A percentile compares a stretch with the other conserved stretches of the same genome.
Conservation (phyloP, 345 rosid species). For the Durio zibethinus region DNA sequence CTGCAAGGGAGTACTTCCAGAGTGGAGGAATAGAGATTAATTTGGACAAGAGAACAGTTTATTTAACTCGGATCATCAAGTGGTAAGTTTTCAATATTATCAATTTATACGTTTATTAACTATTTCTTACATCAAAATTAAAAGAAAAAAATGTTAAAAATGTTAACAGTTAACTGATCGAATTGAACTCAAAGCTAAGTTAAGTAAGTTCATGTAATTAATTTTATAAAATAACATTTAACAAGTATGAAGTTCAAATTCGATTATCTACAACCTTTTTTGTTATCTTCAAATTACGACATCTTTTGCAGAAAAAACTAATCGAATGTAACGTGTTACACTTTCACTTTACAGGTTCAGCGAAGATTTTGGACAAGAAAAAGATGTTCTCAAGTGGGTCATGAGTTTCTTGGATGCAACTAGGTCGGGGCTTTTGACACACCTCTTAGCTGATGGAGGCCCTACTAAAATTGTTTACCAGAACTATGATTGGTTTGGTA, state of each 20-base stretch:
- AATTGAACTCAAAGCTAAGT: too few species aligned
- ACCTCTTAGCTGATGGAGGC: constrained; percentile 68
- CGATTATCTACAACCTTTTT: too few species aligned
- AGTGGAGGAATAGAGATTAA: constrained; percentile 59
- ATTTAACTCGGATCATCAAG: constrained; percentile 63
- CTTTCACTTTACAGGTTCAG: constrained; percentile 45
- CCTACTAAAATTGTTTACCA: constrained; percentile 59
- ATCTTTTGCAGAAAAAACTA: too few species aligned
- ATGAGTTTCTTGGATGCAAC: constrained; percentile 66
- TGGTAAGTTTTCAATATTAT: constrained; percentile 43
- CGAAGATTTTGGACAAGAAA: constrained; percentile 71
- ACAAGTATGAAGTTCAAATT: too few species aligned
- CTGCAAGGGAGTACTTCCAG: constrained; percentile 69
- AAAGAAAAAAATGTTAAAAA: too few species aligned
- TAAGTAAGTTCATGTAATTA: too few species aligned
- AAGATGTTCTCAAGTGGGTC: constrained; percentile 65
- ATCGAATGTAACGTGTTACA: neutral
- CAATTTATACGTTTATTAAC: too few species aligned
- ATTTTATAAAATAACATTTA: too few species aligned
- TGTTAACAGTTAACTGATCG: too few species aligned
- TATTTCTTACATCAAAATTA: too few species aligned
- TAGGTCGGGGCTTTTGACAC: constrained; percentile 66
- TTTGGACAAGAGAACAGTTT: constrained; percentile 57
- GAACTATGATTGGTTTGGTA: constrained; percentile 73
- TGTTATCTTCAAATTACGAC: too few species aligned